Base-by-base conservation (phyloP, 176 grass and related monocot genomes). In the Musa itinerans region DNA sequence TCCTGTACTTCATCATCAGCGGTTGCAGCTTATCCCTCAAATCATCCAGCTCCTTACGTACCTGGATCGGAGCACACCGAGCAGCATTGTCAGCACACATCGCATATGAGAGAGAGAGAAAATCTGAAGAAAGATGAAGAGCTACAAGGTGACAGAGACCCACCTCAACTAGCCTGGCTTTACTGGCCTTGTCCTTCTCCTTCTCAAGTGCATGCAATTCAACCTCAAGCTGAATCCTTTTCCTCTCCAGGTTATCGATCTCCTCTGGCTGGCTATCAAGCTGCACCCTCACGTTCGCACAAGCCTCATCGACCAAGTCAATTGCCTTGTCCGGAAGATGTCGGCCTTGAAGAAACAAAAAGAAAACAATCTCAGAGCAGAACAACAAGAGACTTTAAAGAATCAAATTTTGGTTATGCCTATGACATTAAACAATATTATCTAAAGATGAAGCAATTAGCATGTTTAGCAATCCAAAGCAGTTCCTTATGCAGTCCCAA, bases 121-220 rank as follows among this genome's bases (percentile, higher is more conserved):
- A 15, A 2, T 48, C 13, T 68, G 65, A 10, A 25, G 11, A 16
- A 14, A 16, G 11, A 29, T 17, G 34, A 26, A 24, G 16, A 43
- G 22, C 25, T n/a, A 2, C 13, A 9, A 29, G 27, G 26, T 15
- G 16, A 69, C 16, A 69, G 12, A 5, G 13, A n/a, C 19, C 77
- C 9, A 95, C 88, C 83, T 96, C 86, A 11, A 91, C 63, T 3
- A 96, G 77, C 53, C 92, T 81, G 10, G 69, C 68, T 72, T 87
- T 96, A 79, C 85, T 91, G 52, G 88, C 92, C 71, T 91, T 96
- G 68, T 96, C 92, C 68, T 96, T 96, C 77, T 96, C 92, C 68
- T 91, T 96, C 83, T 96, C 92, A 23, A 96, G 83, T 0, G 88
- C 86, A 79, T 91, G 88, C 15, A 83, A 79, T 80, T 96, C 92